Base-by-base conservation (phyloP, 1,284 basidiomycete genomes). In the Lentinus polychrous region DNA sequence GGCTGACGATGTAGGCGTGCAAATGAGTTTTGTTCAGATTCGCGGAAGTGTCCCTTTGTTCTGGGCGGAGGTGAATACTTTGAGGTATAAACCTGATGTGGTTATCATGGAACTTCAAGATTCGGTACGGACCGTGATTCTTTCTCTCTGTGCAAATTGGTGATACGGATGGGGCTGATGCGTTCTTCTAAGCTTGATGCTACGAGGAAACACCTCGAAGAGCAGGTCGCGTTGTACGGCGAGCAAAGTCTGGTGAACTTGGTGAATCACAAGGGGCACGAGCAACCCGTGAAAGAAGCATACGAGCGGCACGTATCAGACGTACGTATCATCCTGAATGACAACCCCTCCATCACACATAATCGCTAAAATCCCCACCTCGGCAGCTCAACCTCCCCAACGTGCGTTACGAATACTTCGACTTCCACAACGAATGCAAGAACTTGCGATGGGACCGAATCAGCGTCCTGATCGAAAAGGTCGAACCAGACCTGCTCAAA, bases 401-500 rank as follows among this genome's bases (percentile, higher is more conserved):
- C 43, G 83, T 93, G 45, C 83, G 83, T 61, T 99, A 99, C 64
- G 77, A 90, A 53, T 97, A 98, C 73, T 99, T 96, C 64, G 96
- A 99, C 66, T 99, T 99, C 74, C 95, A 98, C 68, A 85, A 82
- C 57, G 94, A 98, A 67, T 98, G 95, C 75, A 91, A 85, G 64
- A 80, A 90, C 35, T 91, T 99, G 86, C 85, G 91, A 49, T 99
- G 94, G 80, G 92, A 99, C 62, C 81, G 92, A 43, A 91, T 99
- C 55, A 82, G 81, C 53, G 67, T 91, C 14, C 76, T 99, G 36
- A 76, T 97, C 36, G 88, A 92, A 50, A 75, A 78, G 47, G 68
- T 98, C 34, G 74, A 87, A 53, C 79, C 85, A 24, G 88, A 91
- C 40, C 66, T 98, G 41, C 69, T 78, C 41, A 71, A 73, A 48